phyloP scores from a whole-genome alignment of 1,284 basidiomycete species.

The Tilletia caries region DNA sequence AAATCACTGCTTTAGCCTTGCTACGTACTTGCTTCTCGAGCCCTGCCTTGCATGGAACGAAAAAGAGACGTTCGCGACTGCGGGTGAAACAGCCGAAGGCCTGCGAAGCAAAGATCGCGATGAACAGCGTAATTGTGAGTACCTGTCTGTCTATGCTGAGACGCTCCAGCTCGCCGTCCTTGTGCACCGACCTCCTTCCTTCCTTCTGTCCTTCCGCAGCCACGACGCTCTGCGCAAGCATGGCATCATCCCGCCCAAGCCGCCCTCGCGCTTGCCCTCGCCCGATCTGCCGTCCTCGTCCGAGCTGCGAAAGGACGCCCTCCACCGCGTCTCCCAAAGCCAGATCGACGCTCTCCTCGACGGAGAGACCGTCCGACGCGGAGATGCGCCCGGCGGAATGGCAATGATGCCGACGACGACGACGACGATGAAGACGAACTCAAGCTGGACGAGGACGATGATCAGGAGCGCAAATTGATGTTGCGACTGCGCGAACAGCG shows the following conservation, averaged over 20 bases:
- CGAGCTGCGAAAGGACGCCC: constrained; percentile 28
- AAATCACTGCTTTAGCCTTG: no score
- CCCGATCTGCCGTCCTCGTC: constrained; percentile 37
- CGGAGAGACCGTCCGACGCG: constrained; percentile 17
- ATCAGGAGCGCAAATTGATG: constrained; percentile 74
- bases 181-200: background rate
- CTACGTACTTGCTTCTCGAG: no score
- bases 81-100: no score
- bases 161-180: no score
- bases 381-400: background rate
- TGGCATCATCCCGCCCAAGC: constrained; percentile 50
- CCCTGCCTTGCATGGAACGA: no score
- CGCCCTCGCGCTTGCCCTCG: constrained; percentile 48
- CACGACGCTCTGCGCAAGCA: constrained; percentile 49
- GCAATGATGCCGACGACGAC: background rate
- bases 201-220: constrained; percentile 18
- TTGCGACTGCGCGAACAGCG: constrained; percentile 68
- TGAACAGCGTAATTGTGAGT: no score
- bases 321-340: constrained; percentile 37
- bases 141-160: no score
- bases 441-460: constrained; percentile 46
- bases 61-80: no score
- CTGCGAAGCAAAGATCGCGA: no score
- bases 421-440: constrained; percentile 25
- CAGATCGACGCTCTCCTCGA: constrained; percentile 39